Percentiles rank a stretch among this genome's conserved stretches.
phyloP scores from a whole-genome alignment of 2,329 filamentous ascomycete genomes.

The Hymenoscyphus linearis region DNA sequence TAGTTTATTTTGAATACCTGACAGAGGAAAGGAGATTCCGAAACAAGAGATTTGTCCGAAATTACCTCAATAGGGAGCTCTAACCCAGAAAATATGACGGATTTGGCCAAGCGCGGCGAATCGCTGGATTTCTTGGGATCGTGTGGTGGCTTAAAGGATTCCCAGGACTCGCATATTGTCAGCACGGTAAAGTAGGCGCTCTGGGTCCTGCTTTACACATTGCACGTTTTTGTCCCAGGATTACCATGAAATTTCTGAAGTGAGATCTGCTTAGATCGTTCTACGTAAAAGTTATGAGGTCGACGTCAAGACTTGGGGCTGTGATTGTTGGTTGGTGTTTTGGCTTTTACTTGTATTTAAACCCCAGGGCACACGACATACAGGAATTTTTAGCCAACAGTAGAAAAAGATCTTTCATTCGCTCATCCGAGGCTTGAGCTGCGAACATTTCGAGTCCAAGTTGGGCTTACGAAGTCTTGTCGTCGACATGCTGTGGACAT shows the following conservation, averaged over 20 bases:
- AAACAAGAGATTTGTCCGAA: conserved; percentile 2
- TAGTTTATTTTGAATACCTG: conserved; percentile 3
- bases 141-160: conserved; percentile 4
- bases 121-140: neutral
- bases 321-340: neutral
- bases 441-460: neutral
- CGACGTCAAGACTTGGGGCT: neutral
- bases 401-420: neutral
- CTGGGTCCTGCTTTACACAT: neutral
- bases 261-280: neutral
- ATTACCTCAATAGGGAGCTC: conserved; percentile 4
- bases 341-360: neutral
- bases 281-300: neutral
- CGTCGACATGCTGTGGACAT: neutral
- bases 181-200: conserved; percentile 3
- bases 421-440: neutral
- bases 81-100: neutral
- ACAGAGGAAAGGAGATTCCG: neutral
- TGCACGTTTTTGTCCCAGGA: neutral
- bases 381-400: neutral
- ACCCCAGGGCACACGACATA: neutral
- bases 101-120: neutral
- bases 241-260: neutral
- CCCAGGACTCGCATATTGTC: conserved; percentile 3
- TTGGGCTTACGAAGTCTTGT: neutral